A percentile compares a stretch with the other conserved stretches of the same genome.
phyloP scores from a whole-genome alignment of 306 rosid species.

The Dalbergia oliveri region DNA sequence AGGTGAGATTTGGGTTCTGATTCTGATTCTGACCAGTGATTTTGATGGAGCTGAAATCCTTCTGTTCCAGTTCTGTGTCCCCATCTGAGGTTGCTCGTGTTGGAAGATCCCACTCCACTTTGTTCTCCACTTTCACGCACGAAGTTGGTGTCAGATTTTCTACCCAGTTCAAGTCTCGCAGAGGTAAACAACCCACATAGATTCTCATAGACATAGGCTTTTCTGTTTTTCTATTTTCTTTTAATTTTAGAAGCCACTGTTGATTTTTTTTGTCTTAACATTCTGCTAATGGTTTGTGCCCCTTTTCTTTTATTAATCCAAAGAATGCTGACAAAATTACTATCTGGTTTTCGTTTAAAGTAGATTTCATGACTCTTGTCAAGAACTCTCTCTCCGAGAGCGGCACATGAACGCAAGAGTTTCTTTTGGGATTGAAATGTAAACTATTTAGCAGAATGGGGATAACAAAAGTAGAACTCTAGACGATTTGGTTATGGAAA shows the following conservation, averaged over 20 bases:
- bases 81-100: slow-evolving; percentile 54
- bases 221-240: not conserved
- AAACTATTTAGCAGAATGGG: no score
- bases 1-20: slow-evolving; percentile 35
- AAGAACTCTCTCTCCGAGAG: no score
- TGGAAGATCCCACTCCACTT: slow-evolving; percentile 49
- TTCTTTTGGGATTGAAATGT: no score
- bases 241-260: slow-evolving; percentile 1
- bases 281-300: not conserved
- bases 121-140: slow-evolving; percentile 51
- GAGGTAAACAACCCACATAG: slow-evolving; percentile 56
- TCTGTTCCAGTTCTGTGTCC: slow-evolving; percentile 57
- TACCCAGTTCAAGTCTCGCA: slow-evolving; percentile 55
- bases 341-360: not conserved
- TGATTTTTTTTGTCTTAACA: not conserved
- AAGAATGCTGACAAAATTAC: not conserved
- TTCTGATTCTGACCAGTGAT: slow-evolving; percentile 25
- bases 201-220: not conserved
- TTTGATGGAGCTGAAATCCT: slow-evolving; percentile 67
- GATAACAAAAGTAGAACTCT: no score
- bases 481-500: not conserved
- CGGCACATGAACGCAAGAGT: no score
- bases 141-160: slow-evolving; percentile 52
- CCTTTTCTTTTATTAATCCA: not conserved
- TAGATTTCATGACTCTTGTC: no score